Evolutionary conservation across 768 basidiomycete species (phyloP).

Genomic region (Kwoniella europaea): DNA sequence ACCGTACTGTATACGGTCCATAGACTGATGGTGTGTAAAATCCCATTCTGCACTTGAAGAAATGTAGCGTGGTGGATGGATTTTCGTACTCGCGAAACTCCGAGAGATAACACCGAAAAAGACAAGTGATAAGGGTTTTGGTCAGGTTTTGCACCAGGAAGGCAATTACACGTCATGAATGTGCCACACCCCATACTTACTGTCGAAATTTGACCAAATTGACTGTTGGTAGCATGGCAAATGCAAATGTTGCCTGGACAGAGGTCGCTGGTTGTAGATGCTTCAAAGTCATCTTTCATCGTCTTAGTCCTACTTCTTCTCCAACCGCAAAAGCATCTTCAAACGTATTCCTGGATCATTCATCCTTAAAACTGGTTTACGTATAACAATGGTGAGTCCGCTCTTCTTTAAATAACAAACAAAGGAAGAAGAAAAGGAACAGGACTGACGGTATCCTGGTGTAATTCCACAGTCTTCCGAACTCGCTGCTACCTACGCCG

Average conservation of each 20-base stretch:
- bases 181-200: slow-evolving; percentile 22
- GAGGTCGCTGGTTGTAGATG: neutral
- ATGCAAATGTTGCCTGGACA: neutral
- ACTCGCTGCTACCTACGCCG: slow-evolving; percentile 93
- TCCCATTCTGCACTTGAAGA: neutral
- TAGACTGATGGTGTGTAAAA: neutral
- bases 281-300: slow-evolving; percentile 10
- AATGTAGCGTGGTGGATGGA: slow-evolving; percentile 7
- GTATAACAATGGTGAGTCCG: slow-evolving; percentile 43
- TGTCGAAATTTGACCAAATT: neutral
- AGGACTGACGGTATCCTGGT: neutral
- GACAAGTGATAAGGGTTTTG: slow-evolving; percentile 5
- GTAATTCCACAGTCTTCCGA: slow-evolving; percentile 62
- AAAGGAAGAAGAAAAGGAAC: neutral
- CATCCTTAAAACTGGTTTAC: slow-evolving; percentile 48
- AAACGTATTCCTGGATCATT: slow-evolving; percentile 32
- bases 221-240: neutral
- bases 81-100: slow-evolving; percentile 29
- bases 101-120: slow-evolving; percentile 24
- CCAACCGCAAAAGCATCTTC: slow-evolving; percentile 25
- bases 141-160: neutral
- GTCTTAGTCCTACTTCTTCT: slow-evolving; percentile 12
- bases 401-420: too few relatives aligned
- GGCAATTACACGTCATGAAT: slow-evolving; percentile 28
- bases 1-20: neutral